Percentiles rank a stretch among this genome's conserved stretches.
These are phyloP conservation scores for Penicillium sp. DNA, from an alignment of 2,329 filamentous ascomycete genomes.

Conservation along the genomic window DNA sequence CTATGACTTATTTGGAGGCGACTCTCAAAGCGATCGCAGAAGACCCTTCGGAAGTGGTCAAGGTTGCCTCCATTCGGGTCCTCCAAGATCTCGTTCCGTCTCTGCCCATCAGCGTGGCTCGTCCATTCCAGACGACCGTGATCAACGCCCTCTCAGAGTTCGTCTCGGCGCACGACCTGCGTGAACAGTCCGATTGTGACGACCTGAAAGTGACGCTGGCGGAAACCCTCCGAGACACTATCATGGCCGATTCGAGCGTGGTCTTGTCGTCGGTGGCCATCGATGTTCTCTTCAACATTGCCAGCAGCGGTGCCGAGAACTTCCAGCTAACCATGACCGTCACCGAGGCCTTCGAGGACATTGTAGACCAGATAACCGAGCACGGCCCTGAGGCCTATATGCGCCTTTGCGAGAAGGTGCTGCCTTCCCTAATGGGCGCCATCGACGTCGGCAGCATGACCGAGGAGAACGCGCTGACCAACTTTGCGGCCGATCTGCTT, in stretches of 20 bases:
- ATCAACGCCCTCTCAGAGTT: slow-evolving; percentile 66
- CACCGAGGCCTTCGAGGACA: slow-evolving; percentile 86
- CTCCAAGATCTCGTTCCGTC: slow-evolving; percentile 66
- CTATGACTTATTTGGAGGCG: slow-evolving; percentile 49
- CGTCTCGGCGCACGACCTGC: slow-evolving; percentile 74
- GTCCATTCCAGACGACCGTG: slow-evolving; percentile 60
- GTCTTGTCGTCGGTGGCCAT: slow-evolving; percentile 69
- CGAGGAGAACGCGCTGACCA: slow-evolving; percentile 74
- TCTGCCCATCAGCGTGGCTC: slow-evolving; percentile 51
- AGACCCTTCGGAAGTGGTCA: slow-evolving; percentile 82
- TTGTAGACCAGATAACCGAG: slow-evolving; percentile 68
- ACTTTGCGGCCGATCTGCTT: slow-evolving; percentile 81
- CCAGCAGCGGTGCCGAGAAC: slow-evolving; percentile 82
- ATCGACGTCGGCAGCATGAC: slow-evolving; percentile 86
- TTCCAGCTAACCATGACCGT: slow-evolving; percentile 88
- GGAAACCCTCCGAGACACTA: slow-evolving; percentile 79
- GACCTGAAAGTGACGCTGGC: slow-evolving; percentile 88
- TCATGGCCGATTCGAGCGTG: slow-evolving; percentile 73
- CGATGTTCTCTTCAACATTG: slow-evolving; percentile 83
- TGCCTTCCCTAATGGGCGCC: slow-evolving; percentile 82
- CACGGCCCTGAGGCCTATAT: slow-evolving; percentile 67
- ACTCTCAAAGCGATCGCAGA: slow-evolving; percentile 71
- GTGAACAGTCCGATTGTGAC: slow-evolving; percentile 81
- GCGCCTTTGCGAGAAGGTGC: slow-evolving; percentile 76
- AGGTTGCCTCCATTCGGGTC: slow-evolving; percentile 86